Percentiles rank a stretch among this genome's conserved stretches.
phyloP scores from a whole-genome alignment of 495 filamentous ascomycete genomes.

The Aspergillus taichungensis region DNA sequence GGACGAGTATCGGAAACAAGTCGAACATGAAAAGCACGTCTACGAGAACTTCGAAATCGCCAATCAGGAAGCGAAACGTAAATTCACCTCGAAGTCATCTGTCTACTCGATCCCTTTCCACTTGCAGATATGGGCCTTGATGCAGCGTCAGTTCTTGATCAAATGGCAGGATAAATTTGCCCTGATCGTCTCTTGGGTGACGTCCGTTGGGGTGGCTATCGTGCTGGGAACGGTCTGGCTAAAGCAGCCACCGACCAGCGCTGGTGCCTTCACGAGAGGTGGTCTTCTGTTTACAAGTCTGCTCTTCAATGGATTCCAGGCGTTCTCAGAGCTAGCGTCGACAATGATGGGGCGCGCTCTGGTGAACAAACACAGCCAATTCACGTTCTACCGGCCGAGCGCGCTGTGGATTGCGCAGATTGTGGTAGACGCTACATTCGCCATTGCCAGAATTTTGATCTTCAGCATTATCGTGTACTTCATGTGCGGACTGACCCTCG shows the following conservation, averaged over 20 bases:
- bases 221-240: constrained; percentile 74
- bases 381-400: constrained; percentile 69
- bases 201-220: constrained; percentile 66
- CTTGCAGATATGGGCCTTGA: constrained; percentile 71
- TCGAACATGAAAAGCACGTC: constrained; percentile 53
- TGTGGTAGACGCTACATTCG: constrained; percentile 65
- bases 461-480: constrained; percentile 76
- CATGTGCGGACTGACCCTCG: constrained; percentile 57
- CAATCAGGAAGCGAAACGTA: constrained; percentile 66
- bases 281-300: constrained; percentile 68
- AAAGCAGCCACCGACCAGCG: constrained; percentile 53
- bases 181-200: constrained; percentile 65
- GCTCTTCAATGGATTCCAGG: constrained; percentile 73
- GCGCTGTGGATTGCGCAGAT: constrained; percentile 77
- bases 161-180: constrained; percentile 80
- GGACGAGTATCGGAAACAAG: constrained; percentile 48
- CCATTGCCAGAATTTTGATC: constrained; percentile 55
- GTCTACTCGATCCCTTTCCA: constrained; percentile 77
- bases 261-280: constrained; percentile 67
- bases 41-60: constrained; percentile 72
- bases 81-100: constrained; percentile 54
- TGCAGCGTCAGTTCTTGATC: constrained; percentile 73
- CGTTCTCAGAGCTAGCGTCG: constrained; percentile 60
- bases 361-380: constrained; percentile 71
- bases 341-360: constrained; percentile 68